These are phyloP conservation scores for Cadophora sp. DNA, from an alignment of 2,329 filamentous ascomycete genomes.

Conservation along the genomic window DNA sequence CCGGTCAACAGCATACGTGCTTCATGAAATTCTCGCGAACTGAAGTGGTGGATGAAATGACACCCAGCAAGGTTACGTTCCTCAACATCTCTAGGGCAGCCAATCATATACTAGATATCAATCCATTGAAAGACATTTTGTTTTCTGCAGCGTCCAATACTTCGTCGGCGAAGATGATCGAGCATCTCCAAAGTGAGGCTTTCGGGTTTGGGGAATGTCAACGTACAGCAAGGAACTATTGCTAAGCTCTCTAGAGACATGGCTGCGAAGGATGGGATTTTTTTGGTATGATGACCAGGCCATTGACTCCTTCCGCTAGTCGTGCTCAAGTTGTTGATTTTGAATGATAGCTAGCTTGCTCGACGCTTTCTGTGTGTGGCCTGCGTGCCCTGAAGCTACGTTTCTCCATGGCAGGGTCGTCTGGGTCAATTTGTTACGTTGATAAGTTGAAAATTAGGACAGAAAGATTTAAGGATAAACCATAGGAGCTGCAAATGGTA, in stretches of 20 bases:
- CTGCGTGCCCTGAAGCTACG: constrained; percentile 3
- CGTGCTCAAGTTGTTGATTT: neutral
- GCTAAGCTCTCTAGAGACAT: constrained; percentile 4
- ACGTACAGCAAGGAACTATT: constrained; percentile 4
- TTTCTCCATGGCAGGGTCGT: constrained; percentile 16
- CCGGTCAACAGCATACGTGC: constrained; percentile 6
- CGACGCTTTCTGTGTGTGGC: constrained; percentile 1
- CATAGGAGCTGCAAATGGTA: neutral
- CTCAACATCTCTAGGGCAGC: neutral
- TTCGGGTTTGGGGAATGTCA: constrained; percentile 3
- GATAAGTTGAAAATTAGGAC: constrained; percentile 16
- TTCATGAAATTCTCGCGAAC: neutral
- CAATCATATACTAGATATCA: neutral
- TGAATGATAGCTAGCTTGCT: neutral
- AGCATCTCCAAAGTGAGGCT: constrained; percentile 11
- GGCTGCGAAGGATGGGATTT: neutral
- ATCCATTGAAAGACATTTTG: neutral
- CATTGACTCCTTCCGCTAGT: neutral
- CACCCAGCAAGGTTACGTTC: neutral
- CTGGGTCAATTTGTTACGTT: constrained; percentile 19
- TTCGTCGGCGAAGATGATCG: constrained; percentile 8
- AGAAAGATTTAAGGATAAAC: constrained; percentile 1
- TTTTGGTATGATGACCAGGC: constrained; percentile 11
- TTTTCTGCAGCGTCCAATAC: neutral
- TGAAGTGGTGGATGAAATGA: neutral